Evolutionary conservation across 2,329 filamentous ascomycete genomes (phyloP).

Genomic region (Calonectria montana): DNA sequence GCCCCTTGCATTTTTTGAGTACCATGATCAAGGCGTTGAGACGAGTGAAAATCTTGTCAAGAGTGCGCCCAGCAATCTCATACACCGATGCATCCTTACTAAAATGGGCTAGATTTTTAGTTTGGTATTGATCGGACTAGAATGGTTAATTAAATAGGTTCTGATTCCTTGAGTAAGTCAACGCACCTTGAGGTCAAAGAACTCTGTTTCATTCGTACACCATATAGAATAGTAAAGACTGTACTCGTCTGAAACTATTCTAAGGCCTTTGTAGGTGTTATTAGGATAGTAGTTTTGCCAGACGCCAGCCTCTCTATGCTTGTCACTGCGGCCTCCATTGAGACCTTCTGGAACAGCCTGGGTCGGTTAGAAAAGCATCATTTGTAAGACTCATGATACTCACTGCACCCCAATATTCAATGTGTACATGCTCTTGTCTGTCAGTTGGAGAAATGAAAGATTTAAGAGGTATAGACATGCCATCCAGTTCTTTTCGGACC

Average conservation of each 20-base stretch:
- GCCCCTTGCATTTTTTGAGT: constrained; percentile 24
- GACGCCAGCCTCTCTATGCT: constrained; percentile 1
- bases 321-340: constrained; percentile 1
- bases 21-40: constrained; percentile 27
- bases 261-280: constrained; percentile 66
- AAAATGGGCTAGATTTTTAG: background rate
- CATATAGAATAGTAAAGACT: constrained; percentile 67
- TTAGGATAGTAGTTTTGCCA: constrained; percentile 33
- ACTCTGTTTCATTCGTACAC: constrained; percentile 60
- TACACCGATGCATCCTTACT: background rate
- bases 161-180: no score
- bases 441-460: no score
- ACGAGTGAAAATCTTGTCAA: constrained; percentile 7
- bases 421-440: constrained; percentile 57
- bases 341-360: constrained; percentile 8
- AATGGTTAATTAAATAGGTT: background rate
- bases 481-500: constrained; percentile 58
- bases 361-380: background rate
- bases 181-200: constrained; percentile 62
- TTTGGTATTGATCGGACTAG: constrained; percentile 9
- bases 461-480: constrained; percentile 53
- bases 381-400: background rate
- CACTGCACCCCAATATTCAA: constrained; percentile 59
- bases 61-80: constrained; percentile 5
- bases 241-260: constrained; percentile 58